Conservation (phyloP, 257 asterid species). For the Forsythia suspensa region DNA sequence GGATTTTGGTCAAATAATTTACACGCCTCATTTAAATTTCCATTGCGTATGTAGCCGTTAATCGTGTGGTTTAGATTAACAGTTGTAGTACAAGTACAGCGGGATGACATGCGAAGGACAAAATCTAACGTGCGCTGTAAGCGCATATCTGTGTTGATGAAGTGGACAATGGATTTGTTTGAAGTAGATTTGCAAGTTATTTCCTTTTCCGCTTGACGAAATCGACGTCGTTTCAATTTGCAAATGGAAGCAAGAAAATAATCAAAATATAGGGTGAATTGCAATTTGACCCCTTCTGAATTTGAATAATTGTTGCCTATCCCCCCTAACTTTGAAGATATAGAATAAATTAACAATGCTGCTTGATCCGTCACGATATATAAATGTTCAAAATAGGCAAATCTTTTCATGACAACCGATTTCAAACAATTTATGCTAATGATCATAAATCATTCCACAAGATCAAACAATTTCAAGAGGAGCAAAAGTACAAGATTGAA, state of each 20-base stretch:
- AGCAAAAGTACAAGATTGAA: background rate
- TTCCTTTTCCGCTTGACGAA: too few relatives aligned
- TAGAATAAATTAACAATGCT: too few relatives aligned
- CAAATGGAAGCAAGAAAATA: background rate
- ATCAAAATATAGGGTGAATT: too few relatives aligned
- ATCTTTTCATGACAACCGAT: too few relatives aligned
- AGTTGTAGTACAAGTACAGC: constrained; percentile 30
- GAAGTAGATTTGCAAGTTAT: background rate
- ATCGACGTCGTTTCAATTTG: background rate
- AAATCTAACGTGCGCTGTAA: constrained; percentile 17
- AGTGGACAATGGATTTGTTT: background rate
- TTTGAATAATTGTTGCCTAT: background rate
- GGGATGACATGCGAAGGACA: constrained; percentile 26
- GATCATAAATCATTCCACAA: too few relatives aligned
- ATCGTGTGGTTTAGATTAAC: constrained; percentile 39
- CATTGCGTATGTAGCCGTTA: constrained; percentile 37
- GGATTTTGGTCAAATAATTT: constrained; percentile 55
- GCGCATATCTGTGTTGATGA: constrained; percentile 21
- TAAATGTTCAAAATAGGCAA: too few relatives aligned
- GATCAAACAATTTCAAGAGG: background rate
- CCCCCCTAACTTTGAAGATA: background rate
- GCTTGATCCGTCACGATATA: too few relatives aligned
- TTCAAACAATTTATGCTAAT: too few relatives aligned
- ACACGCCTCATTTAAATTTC: constrained; percentile 47
- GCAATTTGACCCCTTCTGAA: background rate